These are phyloP conservation scores for Sporisorium graminicola DNA, from an alignment of 1,284 basidiomycete genomes.

Conservation along the genomic window DNA sequence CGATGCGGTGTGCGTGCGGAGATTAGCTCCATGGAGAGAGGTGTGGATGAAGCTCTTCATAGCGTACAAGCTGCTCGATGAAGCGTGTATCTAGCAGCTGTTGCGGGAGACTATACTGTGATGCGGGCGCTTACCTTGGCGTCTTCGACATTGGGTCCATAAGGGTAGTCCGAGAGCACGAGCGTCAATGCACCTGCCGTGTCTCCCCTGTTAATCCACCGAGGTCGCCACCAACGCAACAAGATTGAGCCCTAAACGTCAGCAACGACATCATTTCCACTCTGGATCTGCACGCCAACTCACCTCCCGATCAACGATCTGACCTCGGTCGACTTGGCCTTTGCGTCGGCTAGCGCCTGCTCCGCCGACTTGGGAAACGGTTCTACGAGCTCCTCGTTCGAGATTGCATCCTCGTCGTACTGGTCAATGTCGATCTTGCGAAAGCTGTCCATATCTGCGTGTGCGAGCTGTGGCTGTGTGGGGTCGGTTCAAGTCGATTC, in stretches of 20 bases:
- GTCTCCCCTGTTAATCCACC: conserved; percentile 49
- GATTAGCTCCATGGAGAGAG: background rate
- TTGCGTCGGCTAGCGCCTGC: conserved; percentile 81
- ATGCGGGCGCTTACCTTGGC: conserved; percentile 53
- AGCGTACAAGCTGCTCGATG: background rate
- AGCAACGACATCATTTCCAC: background rate
- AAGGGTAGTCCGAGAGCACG: conserved; percentile 60
- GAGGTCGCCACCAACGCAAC: background rate
- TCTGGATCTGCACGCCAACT: conserved; percentile 2
- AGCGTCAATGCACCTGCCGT: conserved; percentile 55
- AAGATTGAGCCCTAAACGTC: background rate
- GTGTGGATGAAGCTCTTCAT: background rate
- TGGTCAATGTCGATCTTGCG: conserved; percentile 94
- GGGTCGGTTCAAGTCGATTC: background rate
- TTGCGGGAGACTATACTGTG: too few relatives aligned
- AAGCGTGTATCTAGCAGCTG: background rate
- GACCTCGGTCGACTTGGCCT: conserved; percentile 80
- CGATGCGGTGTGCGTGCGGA: background rate
- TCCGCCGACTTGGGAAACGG: conserved; percentile 84
- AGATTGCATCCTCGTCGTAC: conserved; percentile 90
- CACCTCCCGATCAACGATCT: conserved; percentile 73
- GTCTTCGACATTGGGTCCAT: conserved; percentile 57
- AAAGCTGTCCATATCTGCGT: conserved; percentile 72
- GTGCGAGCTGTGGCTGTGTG: background rate
- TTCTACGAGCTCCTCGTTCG: conserved; percentile 82